phyloP scores from a whole-genome alignment of 495 filamentous ascomycete species.

The Aspergillus heteromorphus region DNA sequence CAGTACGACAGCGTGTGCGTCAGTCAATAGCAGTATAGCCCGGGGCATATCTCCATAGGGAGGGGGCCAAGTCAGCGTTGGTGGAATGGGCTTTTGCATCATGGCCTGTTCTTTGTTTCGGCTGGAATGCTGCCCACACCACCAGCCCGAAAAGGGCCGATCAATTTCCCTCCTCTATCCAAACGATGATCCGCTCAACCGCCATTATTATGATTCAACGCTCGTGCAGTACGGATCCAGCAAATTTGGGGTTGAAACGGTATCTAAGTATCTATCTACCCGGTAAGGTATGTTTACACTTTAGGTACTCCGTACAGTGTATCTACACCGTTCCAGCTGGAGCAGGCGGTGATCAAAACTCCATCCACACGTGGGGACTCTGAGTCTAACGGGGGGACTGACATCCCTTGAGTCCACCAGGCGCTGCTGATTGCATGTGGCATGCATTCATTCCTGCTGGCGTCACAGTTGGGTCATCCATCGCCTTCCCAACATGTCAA shows the following conservation, averaged over 20 bases:
- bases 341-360: slow-evolving; percentile 6
- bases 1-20: background rate
- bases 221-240: slow-evolving; percentile 8
- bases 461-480: slow-evolving; percentile 2
- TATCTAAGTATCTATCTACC: background rate
- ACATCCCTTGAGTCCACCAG: background rate
- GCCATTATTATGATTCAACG: slow-evolving; percentile 10
- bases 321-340: background rate
- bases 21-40: background rate
- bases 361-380: slow-evolving; percentile 8
- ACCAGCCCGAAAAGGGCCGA: background rate
- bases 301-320: too few relatives aligned
- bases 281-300: background rate
- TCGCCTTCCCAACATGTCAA: background rate
- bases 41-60: background rate
- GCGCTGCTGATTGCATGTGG: slow-evolving; percentile 1
- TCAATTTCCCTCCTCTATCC: background rate
- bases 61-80: background rate
- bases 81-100: background rate
- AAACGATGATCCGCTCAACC: background rate
- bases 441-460: slow-evolving; percentile 3
- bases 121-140: background rate
- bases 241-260: background rate
- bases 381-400: background rate
- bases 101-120: background rate